phyloP scores from a whole-genome alignment of 2,329 filamentous ascomycete genomes.

The Fusarium falciforme region DNA sequence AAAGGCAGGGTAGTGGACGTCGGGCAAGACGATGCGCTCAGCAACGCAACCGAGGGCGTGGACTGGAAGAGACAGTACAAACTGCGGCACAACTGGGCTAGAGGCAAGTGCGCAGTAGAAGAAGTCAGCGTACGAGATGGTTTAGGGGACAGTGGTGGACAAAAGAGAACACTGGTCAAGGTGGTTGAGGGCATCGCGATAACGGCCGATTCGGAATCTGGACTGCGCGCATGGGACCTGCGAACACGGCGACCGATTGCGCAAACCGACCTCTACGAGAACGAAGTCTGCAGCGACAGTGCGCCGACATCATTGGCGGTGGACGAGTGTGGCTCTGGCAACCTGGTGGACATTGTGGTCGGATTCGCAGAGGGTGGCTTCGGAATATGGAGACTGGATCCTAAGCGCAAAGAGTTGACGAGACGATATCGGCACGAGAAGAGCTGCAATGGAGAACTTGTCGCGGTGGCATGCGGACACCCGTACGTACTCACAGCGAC shows the following conservation, averaged over 20 bases:
- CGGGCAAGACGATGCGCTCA: conserved; percentile 7
- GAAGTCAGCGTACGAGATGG: conserved; percentile 72
- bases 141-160: conserved; percentile 47
- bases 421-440: conserved; percentile 69
- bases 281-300: conserved; percentile 31
- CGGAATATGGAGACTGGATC: conserved; percentile 73
- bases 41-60: conserved; percentile 51
- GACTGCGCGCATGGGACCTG: conserved; percentile 83
- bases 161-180: conserved; percentile 77
- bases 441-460: conserved; percentile 73
- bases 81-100: conserved; percentile 90
- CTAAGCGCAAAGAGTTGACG: conserved; percentile 56
- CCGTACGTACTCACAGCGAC: conserved; percentile 87
- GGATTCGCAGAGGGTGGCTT: conserved; percentile 81
- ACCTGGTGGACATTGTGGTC: conserved; percentile 69
- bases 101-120: conserved; percentile 81
- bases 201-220: conserved; percentile 76
- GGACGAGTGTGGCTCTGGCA: conserved; percentile 62
- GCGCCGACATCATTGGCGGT: conserved; percentile 74
- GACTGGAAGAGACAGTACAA: conserved; percentile 94
- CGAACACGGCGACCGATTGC: conserved; percentile 72
- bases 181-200: conserved; percentile 81
- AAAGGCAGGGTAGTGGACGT: conserved; percentile 58
- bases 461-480: conserved; percentile 76
- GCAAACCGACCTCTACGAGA: conserved; percentile 49